These are phyloP conservation scores for Phytophthora pini DNA, from an alignment of 352 stramenopile species.

Conservation along the genomic window DNA sequence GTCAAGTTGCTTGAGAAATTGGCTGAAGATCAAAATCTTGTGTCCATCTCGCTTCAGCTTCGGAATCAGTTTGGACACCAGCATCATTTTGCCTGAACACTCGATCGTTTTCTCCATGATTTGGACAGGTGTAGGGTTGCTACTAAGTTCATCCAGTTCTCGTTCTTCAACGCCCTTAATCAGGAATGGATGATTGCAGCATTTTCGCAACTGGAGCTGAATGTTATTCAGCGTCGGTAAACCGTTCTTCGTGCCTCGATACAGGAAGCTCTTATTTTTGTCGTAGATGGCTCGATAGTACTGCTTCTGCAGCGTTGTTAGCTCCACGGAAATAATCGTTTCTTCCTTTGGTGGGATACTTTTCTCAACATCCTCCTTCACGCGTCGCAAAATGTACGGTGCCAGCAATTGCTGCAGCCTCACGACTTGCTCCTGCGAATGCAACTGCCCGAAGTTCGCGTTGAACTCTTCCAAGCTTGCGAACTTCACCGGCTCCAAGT, in stretches of 20 bases:
- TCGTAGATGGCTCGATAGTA: constrained; percentile 99
- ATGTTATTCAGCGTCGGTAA: constrained; percentile 98
- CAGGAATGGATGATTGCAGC: constrained; percentile 99
- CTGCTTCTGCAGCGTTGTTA: constrained; percentile 99
- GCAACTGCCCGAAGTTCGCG: constrained; percentile 92
- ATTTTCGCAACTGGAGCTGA: constrained; percentile 99
- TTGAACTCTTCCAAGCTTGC: constrained; percentile 90
- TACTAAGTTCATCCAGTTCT: constrained; percentile 80
- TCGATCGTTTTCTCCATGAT: constrained; percentile 89
- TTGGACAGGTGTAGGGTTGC: constrained; percentile 45
- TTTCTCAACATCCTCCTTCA: constrained; percentile 98
- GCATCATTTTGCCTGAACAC: constrained; percentile 88
- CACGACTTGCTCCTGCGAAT: constrained; percentile 94
- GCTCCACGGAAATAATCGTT: constrained; percentile 96
- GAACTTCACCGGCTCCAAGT: constrained; percentile 95
- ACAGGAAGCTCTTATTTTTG: constrained; percentile 98
- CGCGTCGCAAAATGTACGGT: constrained; percentile 95
- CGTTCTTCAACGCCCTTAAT: constrained; percentile 94
- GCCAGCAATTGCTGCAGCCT: constrained; percentile 94
- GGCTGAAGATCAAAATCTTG: constrained; percentile 96
- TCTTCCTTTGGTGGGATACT: constrained; percentile 97
- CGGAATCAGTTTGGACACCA: constrained; percentile 91
- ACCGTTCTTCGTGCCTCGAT: constrained; percentile 85
- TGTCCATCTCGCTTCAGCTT: constrained; percentile 94
- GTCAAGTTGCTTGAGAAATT: constrained; percentile 94